Base-by-base conservation (phyloP, 805 yeast species). In the Kodamaea kaohsiungensis region DNA sequence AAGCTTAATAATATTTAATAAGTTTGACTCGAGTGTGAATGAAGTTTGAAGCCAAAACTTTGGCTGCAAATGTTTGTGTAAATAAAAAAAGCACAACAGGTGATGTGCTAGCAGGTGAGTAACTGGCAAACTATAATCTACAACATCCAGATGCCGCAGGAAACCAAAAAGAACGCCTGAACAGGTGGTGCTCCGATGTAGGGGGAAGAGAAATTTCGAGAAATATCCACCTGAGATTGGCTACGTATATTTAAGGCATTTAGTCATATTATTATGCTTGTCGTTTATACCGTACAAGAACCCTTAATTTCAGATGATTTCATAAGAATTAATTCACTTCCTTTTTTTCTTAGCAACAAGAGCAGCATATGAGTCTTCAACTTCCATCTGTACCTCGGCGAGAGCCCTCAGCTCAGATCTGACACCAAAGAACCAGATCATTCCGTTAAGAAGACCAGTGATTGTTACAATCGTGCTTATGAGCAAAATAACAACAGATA, bases 381-480 rank as follows among this genome's bases (percentile, higher is more conserved):
- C 88, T 65, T 93, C 96, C 59, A 78, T 68, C 55, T 81, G 80
- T 4, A 91, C 91, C 70, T 93, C 98, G 19, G 71, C 72, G 48
- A 95, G 69, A 0, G 92, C 93, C 47, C 98, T 75, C 50, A 75
- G 67, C 65, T 95, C 99, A n/a, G 83, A 78, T 35, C 91, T 76
- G 0, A 96, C 96, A 65, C 92, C 93, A 30, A 91, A 64, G 53
- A 78, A 80, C 42, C 93, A 92, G 46, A 95, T 88, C 53, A 89
- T 64, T 0, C 96, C 96, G 65, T 91, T 86, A 1, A 88, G 66
- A 0, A 81, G 71, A 0, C 97, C 98, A 0, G 92, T 78, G 2
- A 84, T 77, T 0, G 85, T 78, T 2, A 91, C 66, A 0, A 84
- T 59, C 0, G 82, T 74, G 1, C 88, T 79, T 3, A 78, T 76